These are phyloP conservation scores for Myxozyma nipponensis DNA, from an alignment of 805 yeast genomes.

Conservation along the genomic window DNA sequence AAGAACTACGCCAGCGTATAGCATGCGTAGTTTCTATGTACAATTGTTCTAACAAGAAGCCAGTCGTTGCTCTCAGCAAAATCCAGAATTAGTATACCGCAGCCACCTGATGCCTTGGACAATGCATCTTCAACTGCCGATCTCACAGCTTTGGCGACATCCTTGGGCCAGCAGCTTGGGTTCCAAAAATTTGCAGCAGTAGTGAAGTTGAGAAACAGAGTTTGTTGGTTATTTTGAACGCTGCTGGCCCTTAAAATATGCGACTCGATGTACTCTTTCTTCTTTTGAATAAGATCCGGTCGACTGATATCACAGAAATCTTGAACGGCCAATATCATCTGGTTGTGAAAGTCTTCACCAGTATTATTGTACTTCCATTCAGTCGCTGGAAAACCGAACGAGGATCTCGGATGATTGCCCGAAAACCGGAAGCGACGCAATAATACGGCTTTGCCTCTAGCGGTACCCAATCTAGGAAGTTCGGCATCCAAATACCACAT, in stretches of 20 bases:
- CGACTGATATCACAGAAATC: conserved; percentile 65
- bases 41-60: conserved; percentile 49
- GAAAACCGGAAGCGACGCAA: conserved; percentile 65
- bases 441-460: conserved; percentile 61
- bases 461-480: conserved; percentile 58
- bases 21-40: conserved; percentile 41
- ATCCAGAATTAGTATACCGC: conserved; percentile 66
- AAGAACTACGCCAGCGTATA: too few species aligned
- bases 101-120: conserved; percentile 34
- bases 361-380: conserved; percentile 64
- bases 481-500: conserved; percentile 57
- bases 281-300: conserved; percentile 52
- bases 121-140: conserved; percentile 19
- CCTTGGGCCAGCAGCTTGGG: conserved; percentile 69
- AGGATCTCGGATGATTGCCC: conserved; percentile 1
- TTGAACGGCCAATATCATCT: conserved; percentile 52
- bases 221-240: conserved; percentile 42
- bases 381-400: conserved; percentile 64
- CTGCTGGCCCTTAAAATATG: conserved; percentile 51
- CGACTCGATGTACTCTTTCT: conserved; percentile 54
- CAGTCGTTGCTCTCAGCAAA: conserved; percentile 61
- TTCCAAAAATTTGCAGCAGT: conserved; percentile 71
- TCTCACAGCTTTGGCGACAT: conserved; percentile 53
- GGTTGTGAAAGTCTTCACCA: conserved; percentile 54
- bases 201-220: conserved; percentile 66